Conservation (phyloP, 129 eudicot species). For the Chrysanthemum seticuspe region DNA sequence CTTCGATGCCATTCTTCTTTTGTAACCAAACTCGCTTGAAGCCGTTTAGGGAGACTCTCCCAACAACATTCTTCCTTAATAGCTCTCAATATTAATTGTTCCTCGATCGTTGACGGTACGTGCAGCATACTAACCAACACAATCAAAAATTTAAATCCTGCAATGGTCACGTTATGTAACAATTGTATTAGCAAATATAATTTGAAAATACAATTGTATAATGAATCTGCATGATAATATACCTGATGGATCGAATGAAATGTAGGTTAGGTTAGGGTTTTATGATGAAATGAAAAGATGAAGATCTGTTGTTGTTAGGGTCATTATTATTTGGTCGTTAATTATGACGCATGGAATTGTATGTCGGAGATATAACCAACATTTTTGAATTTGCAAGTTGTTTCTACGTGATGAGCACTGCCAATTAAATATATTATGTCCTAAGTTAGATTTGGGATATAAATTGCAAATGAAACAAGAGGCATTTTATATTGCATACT, state of each 20-base stretch:
- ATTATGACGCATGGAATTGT: constrained; percentile 29
- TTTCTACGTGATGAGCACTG: constrained; percentile 12
- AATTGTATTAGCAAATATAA: constrained; percentile 1
- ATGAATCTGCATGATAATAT: not conserved
- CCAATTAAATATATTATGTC: not conserved
- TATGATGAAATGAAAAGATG: not conserved
- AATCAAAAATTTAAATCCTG: constrained; percentile 16
- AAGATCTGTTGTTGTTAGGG: constrained; percentile 17
- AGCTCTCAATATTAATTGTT: constrained; percentile 81
- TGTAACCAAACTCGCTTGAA: constrained; percentile 72
- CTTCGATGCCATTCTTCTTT: constrained; percentile 98
- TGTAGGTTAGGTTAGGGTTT: not conserved
- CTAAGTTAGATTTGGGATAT: too few species aligned
- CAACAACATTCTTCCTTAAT: constrained; percentile 85
- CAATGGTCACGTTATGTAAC: not conserved
- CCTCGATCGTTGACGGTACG: constrained; percentile 78
- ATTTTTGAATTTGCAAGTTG: constrained; percentile 11
- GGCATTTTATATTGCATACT: too few species aligned
- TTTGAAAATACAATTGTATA: not conserved
- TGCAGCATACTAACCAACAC: constrained; percentile 56
- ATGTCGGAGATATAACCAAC: constrained; percentile 29
- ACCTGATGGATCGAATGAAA: not conserved
- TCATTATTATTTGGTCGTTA: constrained; percentile 24
- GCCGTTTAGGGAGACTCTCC: constrained; percentile 94
- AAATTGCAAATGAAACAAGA: too few species aligned